A percentile compares a stretch with the other conserved stretches of the same genome.
Evolutionary conservation across 345 rosid species (phyloP).

Genomic region (Aegle marmelos): DNA sequence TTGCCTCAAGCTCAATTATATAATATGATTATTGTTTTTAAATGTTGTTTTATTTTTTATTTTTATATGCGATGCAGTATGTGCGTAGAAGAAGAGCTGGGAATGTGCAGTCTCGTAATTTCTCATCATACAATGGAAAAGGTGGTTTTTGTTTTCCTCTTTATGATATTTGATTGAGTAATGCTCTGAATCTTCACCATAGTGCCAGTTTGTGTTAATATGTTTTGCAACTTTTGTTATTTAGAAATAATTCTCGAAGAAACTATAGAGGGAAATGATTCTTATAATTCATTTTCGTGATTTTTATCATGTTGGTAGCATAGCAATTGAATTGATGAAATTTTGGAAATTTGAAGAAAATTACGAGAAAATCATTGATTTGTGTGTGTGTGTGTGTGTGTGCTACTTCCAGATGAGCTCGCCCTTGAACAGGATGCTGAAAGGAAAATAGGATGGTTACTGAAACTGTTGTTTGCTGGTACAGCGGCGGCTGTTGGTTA

Average conservation of each 20-base stretch:
- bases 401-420: constrained; percentile 56
- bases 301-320: neutral
- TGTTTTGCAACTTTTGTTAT: neutral
- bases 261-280: neutral
- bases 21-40: neutral
- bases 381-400: neutral
- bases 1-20: neutral
- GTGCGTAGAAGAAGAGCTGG: constrained; percentile 30
- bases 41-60: neutral
- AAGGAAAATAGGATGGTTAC: constrained; percentile 79
- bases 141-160: constrained; percentile 20
- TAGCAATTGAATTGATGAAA: neutral
- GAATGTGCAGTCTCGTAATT: constrained; percentile 30
- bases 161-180: neutral
- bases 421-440: constrained; percentile 80
- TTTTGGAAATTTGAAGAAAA: neutral
- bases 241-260: neutral
- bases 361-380: neutral
- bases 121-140: constrained; percentile 32
- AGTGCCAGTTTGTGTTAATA: neutral
- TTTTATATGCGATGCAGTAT: constrained; percentile 22
- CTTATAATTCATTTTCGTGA: neutral
- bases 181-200: neutral
- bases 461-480: constrained; percentile 77
- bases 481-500: constrained; percentile 66